Conservation (phyloP, 345 rosid genomes). For the Triadica sebifera region DNA sequence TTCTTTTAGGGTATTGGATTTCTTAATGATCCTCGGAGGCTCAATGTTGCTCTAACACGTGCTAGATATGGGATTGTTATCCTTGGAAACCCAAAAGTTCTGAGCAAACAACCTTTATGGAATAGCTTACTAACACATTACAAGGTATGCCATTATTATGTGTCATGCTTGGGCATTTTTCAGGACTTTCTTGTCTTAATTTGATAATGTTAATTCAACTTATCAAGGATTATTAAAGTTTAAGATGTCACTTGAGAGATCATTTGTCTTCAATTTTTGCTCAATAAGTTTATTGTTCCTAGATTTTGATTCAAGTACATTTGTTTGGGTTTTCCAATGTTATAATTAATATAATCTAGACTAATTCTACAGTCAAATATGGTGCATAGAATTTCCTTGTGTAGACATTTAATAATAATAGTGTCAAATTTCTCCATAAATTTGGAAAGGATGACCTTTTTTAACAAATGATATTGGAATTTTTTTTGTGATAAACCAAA, state of each 20-base stretch:
- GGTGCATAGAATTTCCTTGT: no score
- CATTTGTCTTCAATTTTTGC: neutral
- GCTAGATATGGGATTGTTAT: conserved; percentile 98
- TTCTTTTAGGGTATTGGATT: conserved; percentile 90
- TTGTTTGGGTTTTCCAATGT: neutral
- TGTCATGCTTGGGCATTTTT: neutral
- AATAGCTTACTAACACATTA: conserved; percentile 93
- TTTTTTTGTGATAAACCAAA: no score
- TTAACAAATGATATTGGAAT: no score
- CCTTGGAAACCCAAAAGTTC: conserved; percentile 96
- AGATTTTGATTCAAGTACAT: neutral
- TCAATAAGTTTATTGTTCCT: neutral
- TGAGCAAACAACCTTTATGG: conserved; percentile 98
- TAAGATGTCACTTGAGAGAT: neutral
- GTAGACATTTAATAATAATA: no score
- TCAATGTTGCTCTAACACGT: conserved; percentile 97
- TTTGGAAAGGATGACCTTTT: no score
- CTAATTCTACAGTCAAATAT: no score
- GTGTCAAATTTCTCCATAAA: no score
- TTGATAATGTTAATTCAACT: neutral
- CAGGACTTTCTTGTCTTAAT: neutral
- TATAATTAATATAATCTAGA: neutral
- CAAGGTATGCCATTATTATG: conserved; percentile 51
- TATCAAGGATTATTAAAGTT: neutral
- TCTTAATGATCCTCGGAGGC: conserved; percentile 98